Base-by-base conservation (phyloP, 2,329 filamentous ascomycete genomes). In the Pseudohalonectria lignicola region DNA sequence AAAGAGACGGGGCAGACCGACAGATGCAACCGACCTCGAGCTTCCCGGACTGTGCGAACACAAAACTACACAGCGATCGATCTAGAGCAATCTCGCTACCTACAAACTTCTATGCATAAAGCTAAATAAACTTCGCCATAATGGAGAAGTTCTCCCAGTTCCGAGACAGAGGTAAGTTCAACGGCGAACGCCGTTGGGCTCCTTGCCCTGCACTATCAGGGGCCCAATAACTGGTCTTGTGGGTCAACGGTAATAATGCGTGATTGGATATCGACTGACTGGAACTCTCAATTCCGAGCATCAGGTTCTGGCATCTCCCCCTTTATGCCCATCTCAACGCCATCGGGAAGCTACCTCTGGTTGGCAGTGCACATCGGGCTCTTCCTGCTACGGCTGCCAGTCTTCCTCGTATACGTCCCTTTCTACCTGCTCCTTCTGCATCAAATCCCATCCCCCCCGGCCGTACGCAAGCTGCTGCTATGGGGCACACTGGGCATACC, bases 71-170 rank as follows among this genome's bases (percentile, higher is more conserved):
- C n/a, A n/a, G n/a, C n/a, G n/a, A n/a, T n/a, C n/a, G n/a, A n/a
- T n/a, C n/a, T n/a, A n/a, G n/a, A n/a, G n/a, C n/a, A n/a, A n/a
- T n/a, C n/a, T n/a, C n/a, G n/a, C n/a, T n/a, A n/a, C n/a, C n/a
- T n/a, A n/a, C n/a, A n/a, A n/a, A n/a, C n/a, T n/a, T n/a, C n/a
- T n/a, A n/a, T n/a, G n/a, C n/a, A n/a, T n/a, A n/a, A n/a, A n/a
- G n/a, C n/a, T n/a, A n/a, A n/a, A n/a, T n/a, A n/a, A n/a, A n/a
- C n/a, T n/a, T n/a, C n/a, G n/a, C n/a, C 44, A 50, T 31, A 25
- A 95, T 95, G 88, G 88, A 95, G 68, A 94, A 93, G 60, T 95
- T 86, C 59, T 90, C 85, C 41, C 86, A 94, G 58, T 95, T 86
- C 54, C 80, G 88, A 51, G 88, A 95, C 62, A 78, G 82, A 76